phyloP scores from a whole-genome alignment of 2,329 filamentous ascomycete genomes.

The Coniochaeta sp. region DNA sequence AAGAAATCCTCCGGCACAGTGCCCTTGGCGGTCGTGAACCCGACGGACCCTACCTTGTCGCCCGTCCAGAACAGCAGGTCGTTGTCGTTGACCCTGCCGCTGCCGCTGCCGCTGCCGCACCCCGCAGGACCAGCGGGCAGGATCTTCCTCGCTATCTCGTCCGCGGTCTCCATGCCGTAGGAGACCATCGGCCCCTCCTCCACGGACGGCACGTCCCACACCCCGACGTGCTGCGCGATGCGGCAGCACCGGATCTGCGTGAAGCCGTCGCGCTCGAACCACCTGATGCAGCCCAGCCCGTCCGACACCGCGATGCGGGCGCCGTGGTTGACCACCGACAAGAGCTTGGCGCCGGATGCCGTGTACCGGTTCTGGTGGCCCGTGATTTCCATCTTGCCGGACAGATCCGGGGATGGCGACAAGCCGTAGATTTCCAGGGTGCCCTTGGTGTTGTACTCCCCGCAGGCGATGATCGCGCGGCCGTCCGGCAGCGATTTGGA shows the following conservation, averaged over 20 bases:
- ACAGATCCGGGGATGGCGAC: constrained; percentile 21
- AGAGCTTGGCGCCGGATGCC: constrained; percentile 69
- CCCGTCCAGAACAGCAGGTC: constrained; percentile 84
- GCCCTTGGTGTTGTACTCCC: constrained; percentile 87
- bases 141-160: constrained; percentile 76
- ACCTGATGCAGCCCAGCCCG: constrained; percentile 75
- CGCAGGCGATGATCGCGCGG: constrained; percentile 70
- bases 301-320: constrained; percentile 78
- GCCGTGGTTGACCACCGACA: constrained; percentile 77
- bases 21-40: constrained; percentile 47
- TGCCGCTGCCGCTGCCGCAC: constrained; percentile 8
- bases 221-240: constrained; percentile 42
- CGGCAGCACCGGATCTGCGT: constrained; percentile 49
- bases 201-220: constrained; percentile 24
- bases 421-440: constrained; percentile 81
- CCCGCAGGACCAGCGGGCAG: constrained; percentile 45
- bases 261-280: constrained; percentile 80
- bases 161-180: constrained; percentile 39
- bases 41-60: constrained; percentile 69
- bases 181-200: constrained; percentile 24
- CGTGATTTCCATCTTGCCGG: constrained; percentile 33
- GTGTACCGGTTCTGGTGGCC: constrained; percentile 75
- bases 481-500: constrained; percentile 46
- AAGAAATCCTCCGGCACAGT: constrained; percentile 43
- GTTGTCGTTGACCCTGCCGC: constrained; percentile 40